phyloP scores from a whole-genome alignment of 352 stramenopile genomes.

The Phytopythium ostracodes region DNA sequence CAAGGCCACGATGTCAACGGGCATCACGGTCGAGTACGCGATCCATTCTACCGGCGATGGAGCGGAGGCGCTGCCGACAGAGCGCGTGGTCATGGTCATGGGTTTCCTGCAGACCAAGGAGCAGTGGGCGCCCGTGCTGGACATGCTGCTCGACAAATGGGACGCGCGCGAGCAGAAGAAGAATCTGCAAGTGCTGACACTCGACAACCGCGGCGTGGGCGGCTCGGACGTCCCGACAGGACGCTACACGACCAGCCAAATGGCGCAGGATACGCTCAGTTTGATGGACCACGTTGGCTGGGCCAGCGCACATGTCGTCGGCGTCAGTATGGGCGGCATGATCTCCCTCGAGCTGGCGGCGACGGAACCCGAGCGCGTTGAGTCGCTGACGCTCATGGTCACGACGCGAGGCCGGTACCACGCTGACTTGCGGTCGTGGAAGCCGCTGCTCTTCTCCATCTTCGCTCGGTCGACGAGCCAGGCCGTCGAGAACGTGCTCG shows the following conservation, averaged over 20 bases:
- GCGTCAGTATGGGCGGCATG: slow-evolving; percentile 36
- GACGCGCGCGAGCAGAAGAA: slow-evolving; percentile 12
- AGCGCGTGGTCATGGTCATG: slow-evolving; percentile 40
- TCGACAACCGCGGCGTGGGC: slow-evolving; percentile 49
- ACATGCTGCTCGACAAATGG: slow-evolving; percentile 32
- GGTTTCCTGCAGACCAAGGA: slow-evolving; percentile 44
- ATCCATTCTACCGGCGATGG: slow-evolving; percentile 15
- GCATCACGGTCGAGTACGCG: slow-evolving; percentile 28
- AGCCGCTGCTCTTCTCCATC: slow-evolving; percentile 24
- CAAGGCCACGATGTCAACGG: slow-evolving; percentile 17
- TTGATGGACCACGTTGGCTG: slow-evolving; percentile 41
- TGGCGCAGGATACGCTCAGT: slow-evolving; percentile 39
- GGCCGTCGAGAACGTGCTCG: slow-evolving; percentile 25
- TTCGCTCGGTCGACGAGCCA: slow-evolving; percentile 25
- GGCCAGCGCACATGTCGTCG: slow-evolving; percentile 31
- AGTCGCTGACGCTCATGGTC: slow-evolving; percentile 36
- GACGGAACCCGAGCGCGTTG: slow-evolving; percentile 22
- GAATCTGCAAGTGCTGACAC: slow-evolving; percentile 29
- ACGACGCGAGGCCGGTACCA: slow-evolving; percentile 31
- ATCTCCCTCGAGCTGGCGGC: slow-evolving; percentile 38
- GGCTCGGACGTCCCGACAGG: slow-evolving; percentile 27
- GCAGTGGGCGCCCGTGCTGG: slow-evolving; percentile 30
- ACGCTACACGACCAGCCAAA: slow-evolving; percentile 43
- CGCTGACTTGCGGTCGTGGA: slow-evolving; percentile 20
- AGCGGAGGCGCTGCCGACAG: slow-evolving; percentile 9